Evolutionary conservation across 2,329 filamentous ascomycete species (phyloP), one percentile per base, ranked within the genome.

Genomic region (Coniochaeta pulveracea): DNA sequence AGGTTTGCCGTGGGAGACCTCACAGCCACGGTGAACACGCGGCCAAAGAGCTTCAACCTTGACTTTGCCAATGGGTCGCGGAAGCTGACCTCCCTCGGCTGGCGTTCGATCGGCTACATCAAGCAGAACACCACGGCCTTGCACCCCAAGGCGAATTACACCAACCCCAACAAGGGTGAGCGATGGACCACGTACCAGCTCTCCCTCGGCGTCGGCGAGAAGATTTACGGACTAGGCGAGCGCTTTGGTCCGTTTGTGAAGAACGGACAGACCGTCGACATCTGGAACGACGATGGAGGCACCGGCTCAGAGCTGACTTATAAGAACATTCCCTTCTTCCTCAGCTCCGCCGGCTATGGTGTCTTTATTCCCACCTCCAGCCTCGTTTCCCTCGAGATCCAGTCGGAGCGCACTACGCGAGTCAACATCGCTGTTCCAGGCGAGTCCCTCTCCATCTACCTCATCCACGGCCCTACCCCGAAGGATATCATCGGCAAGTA

Each of bases 221-320:
- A 75, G 1, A 66, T 86, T 10, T 80, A 84, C 50, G 81, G 82
- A 0, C 64, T 86, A 4, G 82, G 81, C 2, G 81, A 86, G 55
- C 66, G 82, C 10, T 88, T 86, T 47, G 81, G 81, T 0, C 72
- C 78, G 5, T 82, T 81, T 55, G 79, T 81, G 50, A 85, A 83
- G 52, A 74, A 85, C 26, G 81, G 81, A 10, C 80, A 86, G 52
- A 64, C 66, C 9, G 58, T 86, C 9, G 63, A 71, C 36, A 65
- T 86, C 6, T 76, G 70, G 69, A 76, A 76, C 42, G 64, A 66
- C 10, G 72, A 76, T 42, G 71, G 71, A 4, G 78, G 78, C 8
- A 82, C 78, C 0, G 76, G 69, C 0, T 76, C 70, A 41, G 76
- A 81, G 34, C 76, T 80, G 49, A 75, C 76, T 1, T 83, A 83